These are phyloP conservation scores for Pseudopyrenochaeta lycopersici DNA, from an alignment of 2,329 filamentous ascomycete genomes.

Conservation along the genomic window DNA sequence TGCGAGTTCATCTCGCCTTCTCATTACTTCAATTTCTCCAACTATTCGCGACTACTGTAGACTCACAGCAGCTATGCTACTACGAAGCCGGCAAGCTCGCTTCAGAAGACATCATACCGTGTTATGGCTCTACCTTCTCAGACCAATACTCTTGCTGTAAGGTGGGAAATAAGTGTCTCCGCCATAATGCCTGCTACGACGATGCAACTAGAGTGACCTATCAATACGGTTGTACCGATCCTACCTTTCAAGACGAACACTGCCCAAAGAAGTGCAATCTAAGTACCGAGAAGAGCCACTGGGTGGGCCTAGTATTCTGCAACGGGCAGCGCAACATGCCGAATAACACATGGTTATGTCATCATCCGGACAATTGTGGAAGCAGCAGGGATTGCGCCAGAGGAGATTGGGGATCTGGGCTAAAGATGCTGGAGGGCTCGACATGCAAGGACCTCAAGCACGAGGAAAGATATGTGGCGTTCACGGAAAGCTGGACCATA, in stretches of 20 bases:
- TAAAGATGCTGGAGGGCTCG: not conserved
- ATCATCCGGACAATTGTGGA: slow-evolving; percentile 29
- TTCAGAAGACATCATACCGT: slow-evolving; percentile 23
- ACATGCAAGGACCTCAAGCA: not conserved
- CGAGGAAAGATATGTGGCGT: not conserved
- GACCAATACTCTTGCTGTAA: slow-evolving; percentile 24
- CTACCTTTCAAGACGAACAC: slow-evolving; percentile 11
- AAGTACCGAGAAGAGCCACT: slow-evolving; percentile 16
- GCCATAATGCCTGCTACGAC: slow-evolving; percentile 26
- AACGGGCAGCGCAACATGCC: slow-evolving; percentile 14
- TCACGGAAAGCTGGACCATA: not conserved
- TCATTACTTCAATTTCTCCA: not conserved
- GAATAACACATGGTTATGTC: slow-evolving; percentile 27
- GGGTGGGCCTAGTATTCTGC: slow-evolving; percentile 25
- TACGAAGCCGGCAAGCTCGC: slow-evolving; percentile 19
- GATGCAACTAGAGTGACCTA: slow-evolving; percentile 17
- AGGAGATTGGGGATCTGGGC: not conserved
- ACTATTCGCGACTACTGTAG: not conserved
- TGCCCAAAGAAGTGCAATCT: slow-evolving; percentile 31
- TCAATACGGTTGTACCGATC: slow-evolving; percentile 31
- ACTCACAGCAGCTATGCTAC: slow-evolving; percentile 19
- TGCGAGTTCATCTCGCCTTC: not conserved
- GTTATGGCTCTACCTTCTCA: slow-evolving; percentile 12
- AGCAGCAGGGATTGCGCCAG: not conserved
- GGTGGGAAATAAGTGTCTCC: slow-evolving; percentile 23